These are phyloP conservation scores for Aurantiochytrium sp. DNA, from an alignment of 108 stramenopile genomes.

Conservation along the genomic window DNA sequence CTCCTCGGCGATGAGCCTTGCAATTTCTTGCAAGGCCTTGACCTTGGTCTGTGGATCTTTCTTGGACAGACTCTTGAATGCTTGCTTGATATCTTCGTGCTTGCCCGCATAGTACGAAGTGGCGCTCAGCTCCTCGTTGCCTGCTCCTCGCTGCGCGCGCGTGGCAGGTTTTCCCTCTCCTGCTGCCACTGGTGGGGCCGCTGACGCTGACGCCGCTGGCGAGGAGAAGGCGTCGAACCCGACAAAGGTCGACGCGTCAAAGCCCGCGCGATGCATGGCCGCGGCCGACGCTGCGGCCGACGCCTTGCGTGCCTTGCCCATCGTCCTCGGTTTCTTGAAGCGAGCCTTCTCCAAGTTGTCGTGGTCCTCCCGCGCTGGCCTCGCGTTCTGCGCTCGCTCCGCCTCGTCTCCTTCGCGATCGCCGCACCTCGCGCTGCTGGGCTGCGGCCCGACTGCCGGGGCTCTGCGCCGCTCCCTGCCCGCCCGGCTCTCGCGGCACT, in stretches of 20 bases:
- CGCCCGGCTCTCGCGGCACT: too few species aligned
- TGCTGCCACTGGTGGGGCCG: background rate
- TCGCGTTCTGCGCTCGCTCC: too few species aligned
- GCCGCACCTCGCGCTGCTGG: too few species aligned
- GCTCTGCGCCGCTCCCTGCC: too few species aligned
- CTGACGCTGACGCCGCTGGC: background rate
- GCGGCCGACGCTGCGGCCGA: background rate
- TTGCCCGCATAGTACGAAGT: background rate
- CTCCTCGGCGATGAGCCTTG: background rate
- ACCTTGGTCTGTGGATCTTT: slow-evolving; percentile 12
- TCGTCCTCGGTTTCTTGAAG: background rate
- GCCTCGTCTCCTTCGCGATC: too few species aligned
- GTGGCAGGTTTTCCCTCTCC: background rate
- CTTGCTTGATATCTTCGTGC: background rate
- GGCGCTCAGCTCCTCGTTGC: background rate
- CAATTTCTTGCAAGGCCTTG: background rate
- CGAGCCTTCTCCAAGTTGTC: too few species aligned
- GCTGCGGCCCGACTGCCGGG: too few species aligned
- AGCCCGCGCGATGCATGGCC: slow-evolving; percentile 2
- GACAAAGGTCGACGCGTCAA: background rate
- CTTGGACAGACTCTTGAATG: background rate
- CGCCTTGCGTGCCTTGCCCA: slow-evolving; percentile 15
- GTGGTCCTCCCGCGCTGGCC: too few species aligned
- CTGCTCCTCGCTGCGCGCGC: background rate
- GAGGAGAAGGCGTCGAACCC: background rate